These are phyloP conservation scores for Acacia concinna DNA, from an alignment of 331 rosid genomes.

Conservation along the genomic window DNA sequence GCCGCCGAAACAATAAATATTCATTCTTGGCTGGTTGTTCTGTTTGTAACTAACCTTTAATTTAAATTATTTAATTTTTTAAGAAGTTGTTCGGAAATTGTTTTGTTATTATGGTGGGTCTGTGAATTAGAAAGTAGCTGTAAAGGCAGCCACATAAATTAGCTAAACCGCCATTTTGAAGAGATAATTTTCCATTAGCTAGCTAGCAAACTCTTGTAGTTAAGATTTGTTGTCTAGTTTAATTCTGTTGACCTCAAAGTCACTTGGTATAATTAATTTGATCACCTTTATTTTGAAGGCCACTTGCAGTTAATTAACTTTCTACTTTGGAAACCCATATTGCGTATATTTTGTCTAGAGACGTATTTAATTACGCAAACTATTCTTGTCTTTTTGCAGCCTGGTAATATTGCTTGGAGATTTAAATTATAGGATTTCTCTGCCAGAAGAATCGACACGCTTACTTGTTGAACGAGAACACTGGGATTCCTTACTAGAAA, in stretches of 20 bases:
- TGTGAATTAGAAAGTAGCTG: constrained; percentile 22
- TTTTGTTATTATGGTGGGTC: constrained; percentile 23
- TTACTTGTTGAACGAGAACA: constrained; percentile 45
- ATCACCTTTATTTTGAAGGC: constrained; percentile 18
- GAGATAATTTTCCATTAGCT: not conserved
- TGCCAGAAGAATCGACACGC: constrained; percentile 63
- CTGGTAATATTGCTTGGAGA: constrained; percentile 76
- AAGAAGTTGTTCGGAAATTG: constrained; percentile 25
- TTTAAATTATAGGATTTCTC: constrained; percentile 71
- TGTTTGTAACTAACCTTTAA: constrained; percentile 21
- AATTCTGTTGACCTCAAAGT: constrained; percentile 37
- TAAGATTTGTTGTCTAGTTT: not conserved
- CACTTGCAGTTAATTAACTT: constrained; percentile 9
- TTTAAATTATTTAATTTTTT: not conserved
- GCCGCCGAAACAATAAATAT: constrained; percentile 40
- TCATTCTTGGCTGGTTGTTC: constrained; percentile 21
- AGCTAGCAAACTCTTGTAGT: constrained; percentile 21
- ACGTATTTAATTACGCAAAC: constrained; percentile 10
- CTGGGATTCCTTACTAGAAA: constrained; percentile 58
- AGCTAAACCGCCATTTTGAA: constrained; percentile 17
- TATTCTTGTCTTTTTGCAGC: constrained; percentile 40
- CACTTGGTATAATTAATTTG: constrained; percentile 16
- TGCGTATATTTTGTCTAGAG: constrained; percentile 13
- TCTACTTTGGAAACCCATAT: not conserved
- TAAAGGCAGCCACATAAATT: constrained; percentile 28